Evolutionary conservation across 345 rosid genomes (phyloP), one percentile per base, ranked within the genome.

Genomic region (Angophora floribunda): DNA sequence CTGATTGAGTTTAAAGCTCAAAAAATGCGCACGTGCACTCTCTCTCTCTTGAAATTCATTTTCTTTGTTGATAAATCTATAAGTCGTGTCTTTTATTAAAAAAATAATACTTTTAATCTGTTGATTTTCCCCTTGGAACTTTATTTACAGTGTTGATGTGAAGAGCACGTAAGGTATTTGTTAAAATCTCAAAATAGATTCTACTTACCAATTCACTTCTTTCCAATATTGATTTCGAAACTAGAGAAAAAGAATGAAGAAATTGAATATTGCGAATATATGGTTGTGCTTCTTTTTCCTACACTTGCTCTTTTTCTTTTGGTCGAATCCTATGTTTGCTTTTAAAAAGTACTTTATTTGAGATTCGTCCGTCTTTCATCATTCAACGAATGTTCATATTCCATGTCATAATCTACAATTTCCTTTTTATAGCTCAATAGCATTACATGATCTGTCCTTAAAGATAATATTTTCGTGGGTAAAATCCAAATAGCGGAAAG

Each of bases 11-110:
- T 32, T 5, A 0, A 9, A 8, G 5, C 45, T 70, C 16, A 36
- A 2, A 36, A 70, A 65, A 3, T 65, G 9, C 7, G 16, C 36
- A 9, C 36, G 0, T 0, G 0, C 21, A 0, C 17, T 13, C 9
- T 13, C 2, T 13, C 2, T n/a, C 75, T n/a, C 4, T 14, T 8
- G 2, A 0, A 65, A 30, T 65, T 65, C 5, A 30, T 30, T 14
- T 52, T 52, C 9, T 12, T 67, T 16, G 79, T 32, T 16, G 11
- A 67, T 15, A 15, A 30, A 16, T 16, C 12, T 1, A 67, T 11
- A 4, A 17, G 26, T 9, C 1, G 0, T 70, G 13, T 36, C 7
- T 9, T 70, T 70, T 41, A 4, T 7, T 6, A 0, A 6, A 13
- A n/a, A 4, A 7, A 12, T 2, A 16, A 8, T 70, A 2, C 19